Conservation (phyloP, 2,329 filamentous ascomycete genomes). For the Paracamarosporium sp. region DNA sequence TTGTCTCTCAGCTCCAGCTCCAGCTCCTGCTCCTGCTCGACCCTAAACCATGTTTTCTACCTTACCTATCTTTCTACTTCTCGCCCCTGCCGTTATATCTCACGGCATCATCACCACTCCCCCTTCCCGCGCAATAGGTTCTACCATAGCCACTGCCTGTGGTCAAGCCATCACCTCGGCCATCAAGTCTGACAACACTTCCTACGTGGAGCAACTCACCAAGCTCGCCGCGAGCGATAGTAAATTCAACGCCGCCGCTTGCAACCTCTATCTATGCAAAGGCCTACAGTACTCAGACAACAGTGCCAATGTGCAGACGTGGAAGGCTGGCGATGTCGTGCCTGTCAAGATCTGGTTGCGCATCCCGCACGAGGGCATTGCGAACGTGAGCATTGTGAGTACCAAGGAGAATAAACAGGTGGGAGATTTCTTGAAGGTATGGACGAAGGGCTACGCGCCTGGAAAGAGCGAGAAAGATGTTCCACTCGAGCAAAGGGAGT, state of each 20-base stretch:
- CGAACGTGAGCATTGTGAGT: slow-evolving; percentile 64
- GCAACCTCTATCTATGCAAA: slow-evolving; percentile 62
- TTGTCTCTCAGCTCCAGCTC: background rate
- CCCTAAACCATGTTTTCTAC: slow-evolving; percentile 17
- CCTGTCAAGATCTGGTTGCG: slow-evolving; percentile 52
- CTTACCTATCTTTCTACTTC: slow-evolving; percentile 11
- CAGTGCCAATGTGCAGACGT: slow-evolving; percentile 58
- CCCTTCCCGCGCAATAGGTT: slow-evolving; percentile 26
- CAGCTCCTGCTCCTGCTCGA: background rate
- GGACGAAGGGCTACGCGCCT: slow-evolving; percentile 39
- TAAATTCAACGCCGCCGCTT: slow-evolving; percentile 52
- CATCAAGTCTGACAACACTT: slow-evolving; percentile 32
- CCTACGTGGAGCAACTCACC: slow-evolving; percentile 31
- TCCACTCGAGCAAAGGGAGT: slow-evolving; percentile 50
- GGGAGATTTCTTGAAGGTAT: slow-evolving; percentile 43
- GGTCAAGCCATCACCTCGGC: slow-evolving; percentile 21
- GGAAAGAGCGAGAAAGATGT: slow-evolving; percentile 35
- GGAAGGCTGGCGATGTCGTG: slow-evolving; percentile 54
- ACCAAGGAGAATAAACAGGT: slow-evolving; percentile 59
- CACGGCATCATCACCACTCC: slow-evolving; percentile 31
- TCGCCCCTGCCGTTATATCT: slow-evolving; percentile 20
- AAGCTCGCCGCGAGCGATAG: slow-evolving; percentile 21
- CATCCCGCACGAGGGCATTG: slow-evolving; percentile 59
- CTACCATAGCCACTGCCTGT: slow-evolving; percentile 22
- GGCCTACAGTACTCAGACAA: slow-evolving; percentile 64